phyloP scores from a whole-genome alignment of 2,329 filamentous ascomycete genomes.

The Colletotrichum filicis region DNA sequence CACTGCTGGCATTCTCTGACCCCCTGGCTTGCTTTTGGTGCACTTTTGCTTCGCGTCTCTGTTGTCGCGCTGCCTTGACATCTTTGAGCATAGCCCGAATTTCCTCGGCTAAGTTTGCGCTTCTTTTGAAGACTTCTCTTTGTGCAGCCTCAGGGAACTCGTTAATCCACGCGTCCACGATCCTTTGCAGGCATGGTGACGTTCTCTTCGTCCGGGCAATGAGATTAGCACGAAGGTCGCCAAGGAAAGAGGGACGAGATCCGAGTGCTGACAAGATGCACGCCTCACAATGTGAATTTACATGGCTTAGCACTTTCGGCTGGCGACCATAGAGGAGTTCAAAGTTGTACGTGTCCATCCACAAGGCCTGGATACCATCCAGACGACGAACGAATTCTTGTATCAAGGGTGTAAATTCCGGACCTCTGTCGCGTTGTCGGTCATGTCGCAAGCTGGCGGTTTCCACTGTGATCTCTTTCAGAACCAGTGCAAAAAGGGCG shows the following conservation, averaged over 20 bases:
- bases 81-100: constrained; percentile 22
- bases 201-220: constrained; percentile 47
- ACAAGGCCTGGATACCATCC: constrained; percentile 48
- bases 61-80: constrained; percentile 29
- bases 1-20: background rate
- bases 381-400: constrained; percentile 45
- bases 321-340: constrained; percentile 46
- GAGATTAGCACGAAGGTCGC: constrained; percentile 57
- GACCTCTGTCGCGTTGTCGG: constrained; percentile 23
- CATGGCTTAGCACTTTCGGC: constrained; percentile 38
- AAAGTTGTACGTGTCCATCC: constrained; percentile 51
- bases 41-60: background rate
- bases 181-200: constrained; percentile 48
- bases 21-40: background rate
- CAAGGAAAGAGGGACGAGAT: constrained; percentile 51
- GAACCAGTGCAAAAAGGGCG: constrained; percentile 54
- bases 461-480: constrained; percentile 52
- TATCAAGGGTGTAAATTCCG: background rate
- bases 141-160: constrained; percentile 39
- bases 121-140: constrained; percentile 1
- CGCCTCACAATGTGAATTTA: constrained; percentile 59
- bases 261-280: constrained; percentile 64
- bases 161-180: constrained; percentile 58
- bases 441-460: constrained; percentile 42
- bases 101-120: constrained; percentile 17